Evolutionary conservation across 2,329 filamentous ascomycete genomes (phyloP), one percentile per base, ranked within the genome.

Genomic region (Pestalotiopsis sp.): DNA sequence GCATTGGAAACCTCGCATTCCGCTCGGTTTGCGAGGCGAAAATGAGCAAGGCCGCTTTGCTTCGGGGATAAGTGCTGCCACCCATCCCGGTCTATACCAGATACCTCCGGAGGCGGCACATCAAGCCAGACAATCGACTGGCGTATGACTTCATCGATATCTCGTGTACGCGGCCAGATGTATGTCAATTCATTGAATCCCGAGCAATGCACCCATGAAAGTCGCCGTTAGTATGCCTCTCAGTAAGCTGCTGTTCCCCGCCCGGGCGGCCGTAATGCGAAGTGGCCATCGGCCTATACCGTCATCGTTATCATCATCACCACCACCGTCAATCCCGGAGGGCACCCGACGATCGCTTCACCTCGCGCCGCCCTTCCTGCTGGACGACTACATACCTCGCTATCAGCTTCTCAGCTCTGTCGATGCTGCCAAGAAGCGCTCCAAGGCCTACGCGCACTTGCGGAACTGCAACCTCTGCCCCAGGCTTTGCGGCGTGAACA

Each of bases 391-490:
- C 78, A 88, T 87, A 13, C 93, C 93, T 1, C 88, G 91, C 63
- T 94, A 94, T 76, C 87, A 91, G 73, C 84, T 88, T 4, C 84
- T 96, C 13, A 89, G 90, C 2, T 88, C 91, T 1, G 78, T 87
- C 3, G 91, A 95, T 66, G 90, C 88, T 3, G 86, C 92, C 1
- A 90, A 89, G 81, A 97, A 97, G 78, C 88, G 92, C 12, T 91
- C 90, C 1, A 81, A 83, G 23, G 92, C 93, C 1, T 93, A 95
- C 75, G 88, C 90, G 1, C 93, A 97, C 77, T 83, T 97, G 36
- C 83, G 87, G 13, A 90, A 94, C 68, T 97, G 93, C 81, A 97
- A 96, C 74, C 85, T 97, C 7, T 97, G 93, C 74, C 93, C 93
- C 2, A 86, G 92, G 13, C 82, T 89, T 60, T 96, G 93, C 78